Percentiles rank a stretch among this genome's conserved stretches.
These are phyloP conservation scores for Paradendryphiella salina DNA, from an alignment of 2,329 filamentous ascomycete species.

Conservation along the genomic window DNA sequence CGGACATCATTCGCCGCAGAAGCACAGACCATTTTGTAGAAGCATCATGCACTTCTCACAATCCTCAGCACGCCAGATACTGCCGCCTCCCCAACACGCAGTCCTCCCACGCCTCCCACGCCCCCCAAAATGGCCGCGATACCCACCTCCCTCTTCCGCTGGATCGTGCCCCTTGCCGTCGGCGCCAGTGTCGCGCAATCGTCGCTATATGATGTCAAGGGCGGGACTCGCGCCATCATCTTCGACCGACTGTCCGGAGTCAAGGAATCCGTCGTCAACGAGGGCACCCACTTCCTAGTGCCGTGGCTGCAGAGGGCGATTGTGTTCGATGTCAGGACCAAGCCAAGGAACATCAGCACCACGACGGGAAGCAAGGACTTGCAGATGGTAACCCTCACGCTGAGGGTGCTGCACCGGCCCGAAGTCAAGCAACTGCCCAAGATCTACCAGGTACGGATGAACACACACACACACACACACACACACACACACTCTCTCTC, in stretches of 20 bases:
- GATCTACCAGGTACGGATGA: constrained; percentile 87
- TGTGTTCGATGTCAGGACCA: constrained; percentile 95
- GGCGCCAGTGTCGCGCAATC: constrained; percentile 70
- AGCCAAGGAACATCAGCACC: constrained; percentile 95
- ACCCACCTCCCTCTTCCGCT: constrained; percentile 46
- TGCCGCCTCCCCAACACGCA: constrained; percentile 25
- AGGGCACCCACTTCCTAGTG: constrained; percentile 94
- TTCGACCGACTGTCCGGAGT: constrained; percentile 93
- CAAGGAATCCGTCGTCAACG: constrained; percentile 87
- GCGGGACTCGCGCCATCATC: constrained; percentile 92
- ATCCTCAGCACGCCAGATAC: constrained; percentile 20
- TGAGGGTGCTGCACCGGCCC: constrained; percentile 91
- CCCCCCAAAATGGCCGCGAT: constrained; percentile 38
- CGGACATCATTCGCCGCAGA: constrained; percentile 14
- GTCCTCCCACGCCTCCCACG: constrained; percentile 34
- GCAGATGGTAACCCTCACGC: constrained; percentile 99
- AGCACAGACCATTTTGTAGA: constrained; percentile 16
- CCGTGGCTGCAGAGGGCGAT: constrained; percentile 96
- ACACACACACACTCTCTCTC: no score
- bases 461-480: no score
- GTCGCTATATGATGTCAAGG: constrained; percentile 95
- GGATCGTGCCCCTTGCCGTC: constrained; percentile 73
- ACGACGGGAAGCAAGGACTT: constrained; percentile 98
- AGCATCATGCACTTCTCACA: constrained; percentile 18
- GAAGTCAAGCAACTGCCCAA: constrained; percentile 91